phyloP scores from a whole-genome alignment of 306 rosid species.

The Malus asiatica region DNA sequence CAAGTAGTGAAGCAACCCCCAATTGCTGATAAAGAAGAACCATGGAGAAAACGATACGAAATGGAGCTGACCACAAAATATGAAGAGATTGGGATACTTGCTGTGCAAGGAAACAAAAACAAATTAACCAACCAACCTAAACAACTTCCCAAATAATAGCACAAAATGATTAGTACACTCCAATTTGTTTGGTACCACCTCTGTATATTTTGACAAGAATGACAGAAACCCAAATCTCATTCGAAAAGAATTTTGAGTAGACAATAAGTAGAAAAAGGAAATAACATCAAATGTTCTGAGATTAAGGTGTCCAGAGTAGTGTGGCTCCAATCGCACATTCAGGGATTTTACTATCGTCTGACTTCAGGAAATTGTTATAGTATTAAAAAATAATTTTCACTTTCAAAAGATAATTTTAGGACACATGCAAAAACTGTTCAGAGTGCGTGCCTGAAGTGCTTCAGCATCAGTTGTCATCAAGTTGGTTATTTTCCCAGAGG shows the following conservation, averaged over 20 bases:
- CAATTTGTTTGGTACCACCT: neutral
- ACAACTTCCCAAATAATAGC: neutral
- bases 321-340: neutral
- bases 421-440: neutral
- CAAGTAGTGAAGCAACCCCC: constrained; percentile 40
- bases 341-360: neutral
- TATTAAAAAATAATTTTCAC: neutral
- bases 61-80: constrained; percentile 48
- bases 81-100: constrained; percentile 44
- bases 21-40: constrained; percentile 44
- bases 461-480: constrained; percentile 96
- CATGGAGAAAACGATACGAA: constrained; percentile 34
- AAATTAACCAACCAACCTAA: neutral
- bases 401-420: neutral
- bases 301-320: neutral
- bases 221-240: neutral
- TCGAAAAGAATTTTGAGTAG: neutral
- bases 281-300: neutral
- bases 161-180: neutral
- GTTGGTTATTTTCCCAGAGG: constrained; percentile 92
- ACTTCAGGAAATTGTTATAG: neutral
- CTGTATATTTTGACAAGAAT: neutral
- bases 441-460: constrained; percentile 64
- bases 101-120: constrained; percentile 20
- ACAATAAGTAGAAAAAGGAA: neutral